These are phyloP conservation scores for Endocarpon pusillum DNA, from an alignment of 495 filamentous ascomycete genomes.

Conservation along the genomic window DNA sequence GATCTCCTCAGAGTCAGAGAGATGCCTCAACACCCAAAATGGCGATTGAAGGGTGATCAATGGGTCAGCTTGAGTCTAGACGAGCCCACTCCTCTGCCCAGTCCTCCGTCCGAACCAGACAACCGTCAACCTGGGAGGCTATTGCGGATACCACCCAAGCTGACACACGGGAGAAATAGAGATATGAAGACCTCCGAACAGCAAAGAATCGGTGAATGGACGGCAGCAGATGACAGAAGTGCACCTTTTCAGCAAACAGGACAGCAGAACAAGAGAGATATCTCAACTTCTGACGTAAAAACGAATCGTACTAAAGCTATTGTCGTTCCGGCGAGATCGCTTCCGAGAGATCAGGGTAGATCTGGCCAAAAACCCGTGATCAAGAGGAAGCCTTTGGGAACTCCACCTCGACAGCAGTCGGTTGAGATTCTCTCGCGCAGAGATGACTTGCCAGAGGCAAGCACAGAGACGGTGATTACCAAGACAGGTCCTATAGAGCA, in stretches of 20 bases:
- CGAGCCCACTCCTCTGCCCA: slow-evolving; percentile 4
- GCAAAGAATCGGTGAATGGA: slow-evolving; percentile 2
- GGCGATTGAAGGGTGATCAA: slow-evolving; percentile 14
- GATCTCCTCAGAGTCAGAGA: slow-evolving; percentile 7
- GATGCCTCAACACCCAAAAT: slow-evolving; percentile 5
- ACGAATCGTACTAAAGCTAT: too few species aligned
- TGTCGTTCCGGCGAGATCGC: too few species aligned
- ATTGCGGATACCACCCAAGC: neutral
- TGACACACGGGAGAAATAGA: neutral
- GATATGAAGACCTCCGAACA: slow-evolving; percentile 4
- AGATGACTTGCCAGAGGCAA: neutral
- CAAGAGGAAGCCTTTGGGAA: slow-evolving; percentile 4
- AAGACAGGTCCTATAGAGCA: slow-evolving; percentile 3
- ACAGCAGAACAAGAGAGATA: slow-evolving; percentile 1
- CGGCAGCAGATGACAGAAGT: too few species aligned
- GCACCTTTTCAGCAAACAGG: too few species aligned
- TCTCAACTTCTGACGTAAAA: slow-evolving; percentile 4
- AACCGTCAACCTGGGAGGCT: neutral
- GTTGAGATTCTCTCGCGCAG: slow-evolving; percentile 5
- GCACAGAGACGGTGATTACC: slow-evolving; percentile 13
- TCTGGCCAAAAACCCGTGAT: slow-evolving; percentile 15
- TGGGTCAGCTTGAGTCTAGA: slow-evolving; percentile 9
- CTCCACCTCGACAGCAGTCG: neutral
- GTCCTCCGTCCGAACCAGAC: neutral
- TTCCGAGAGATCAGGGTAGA: too few species aligned